Conservation (phyloP, 441 rosid genomes). For the Metrosideros polymorpha region DNA sequence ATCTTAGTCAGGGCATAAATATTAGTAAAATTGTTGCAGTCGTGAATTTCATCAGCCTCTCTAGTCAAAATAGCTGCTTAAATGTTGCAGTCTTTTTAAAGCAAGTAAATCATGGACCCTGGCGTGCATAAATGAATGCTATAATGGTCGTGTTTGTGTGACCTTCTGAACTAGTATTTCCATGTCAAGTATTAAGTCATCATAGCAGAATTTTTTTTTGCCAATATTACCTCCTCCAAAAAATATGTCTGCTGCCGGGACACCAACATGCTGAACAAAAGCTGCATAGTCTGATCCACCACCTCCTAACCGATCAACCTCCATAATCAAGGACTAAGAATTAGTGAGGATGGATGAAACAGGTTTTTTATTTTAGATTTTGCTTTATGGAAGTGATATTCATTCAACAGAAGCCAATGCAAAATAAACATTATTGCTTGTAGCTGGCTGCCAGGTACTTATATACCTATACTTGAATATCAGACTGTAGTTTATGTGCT, state of each 20-base stretch:
- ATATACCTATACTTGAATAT: background rate
- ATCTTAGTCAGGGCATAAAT: background rate
- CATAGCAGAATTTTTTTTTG: background rate
- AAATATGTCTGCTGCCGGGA: conserved; percentile 49
- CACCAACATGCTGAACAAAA: conserved; percentile 75
- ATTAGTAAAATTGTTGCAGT: background rate
- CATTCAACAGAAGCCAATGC: background rate
- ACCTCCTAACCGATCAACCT: conserved; percentile 69
- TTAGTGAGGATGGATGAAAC: background rate
- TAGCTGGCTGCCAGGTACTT: background rate
- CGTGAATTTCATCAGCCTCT: background rate
- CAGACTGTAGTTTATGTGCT: background rate
- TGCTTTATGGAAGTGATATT: background rate
- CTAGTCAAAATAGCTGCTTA: background rate
- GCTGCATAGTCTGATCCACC: conserved; percentile 76
- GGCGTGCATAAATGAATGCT: background rate
- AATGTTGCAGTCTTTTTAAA: background rate
- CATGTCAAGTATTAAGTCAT: background rate
- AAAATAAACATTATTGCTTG: background rate
- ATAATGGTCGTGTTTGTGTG: background rate
- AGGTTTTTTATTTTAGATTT: background rate
- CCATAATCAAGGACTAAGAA: conserved; percentile 3
- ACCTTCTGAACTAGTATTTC: background rate
- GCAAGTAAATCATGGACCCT: background rate
- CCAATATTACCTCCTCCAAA: conserved; percentile 45